Percentiles rank a stretch among this genome's conserved stretches.
Conservation (phyloP, 148 eudicot genomes). For the Vaccinium vitisidaea region DNA sequence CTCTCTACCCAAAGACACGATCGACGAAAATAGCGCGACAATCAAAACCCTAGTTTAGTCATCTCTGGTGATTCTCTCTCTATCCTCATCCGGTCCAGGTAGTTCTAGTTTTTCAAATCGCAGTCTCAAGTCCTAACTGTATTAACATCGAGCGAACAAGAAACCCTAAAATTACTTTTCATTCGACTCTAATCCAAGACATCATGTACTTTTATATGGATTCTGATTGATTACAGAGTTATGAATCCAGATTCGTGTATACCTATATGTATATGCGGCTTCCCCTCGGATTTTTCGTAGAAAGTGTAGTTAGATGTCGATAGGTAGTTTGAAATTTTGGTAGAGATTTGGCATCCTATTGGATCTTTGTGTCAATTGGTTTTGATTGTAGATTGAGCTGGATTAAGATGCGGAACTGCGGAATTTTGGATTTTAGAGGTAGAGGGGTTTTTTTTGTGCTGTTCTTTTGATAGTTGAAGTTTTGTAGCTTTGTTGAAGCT, state of each 20-base stretch:
- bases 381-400: conserved; percentile 22
- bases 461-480: background rate
- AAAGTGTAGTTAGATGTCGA: background rate
- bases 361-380: background rate
- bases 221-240: background rate
- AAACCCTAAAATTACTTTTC: conserved; percentile 2
- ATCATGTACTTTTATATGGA: background rate
- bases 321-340: background rate
- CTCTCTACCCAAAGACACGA: background rate
- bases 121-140: background rate
- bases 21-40: background rate
- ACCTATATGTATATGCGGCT: background rate
- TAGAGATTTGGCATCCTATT: background rate
- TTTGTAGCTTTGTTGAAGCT: background rate
- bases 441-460: background rate
- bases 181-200: background rate
- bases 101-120: conserved; percentile 7
- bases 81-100: conserved; percentile 19
- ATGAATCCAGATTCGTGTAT: conserved; percentile 9
- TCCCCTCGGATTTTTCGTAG: background rate
- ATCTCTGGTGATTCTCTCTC: background rate
- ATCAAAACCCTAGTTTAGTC: conserved; percentile 5
- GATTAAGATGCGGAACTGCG: conserved; percentile 1
- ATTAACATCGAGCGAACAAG: background rate
- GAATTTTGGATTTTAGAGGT: conserved; percentile 8